These are phyloP conservation scores for Volvariella surrecta DNA, from an alignment of 1,284 basidiomycete genomes.

Conservation along the genomic window DNA sequence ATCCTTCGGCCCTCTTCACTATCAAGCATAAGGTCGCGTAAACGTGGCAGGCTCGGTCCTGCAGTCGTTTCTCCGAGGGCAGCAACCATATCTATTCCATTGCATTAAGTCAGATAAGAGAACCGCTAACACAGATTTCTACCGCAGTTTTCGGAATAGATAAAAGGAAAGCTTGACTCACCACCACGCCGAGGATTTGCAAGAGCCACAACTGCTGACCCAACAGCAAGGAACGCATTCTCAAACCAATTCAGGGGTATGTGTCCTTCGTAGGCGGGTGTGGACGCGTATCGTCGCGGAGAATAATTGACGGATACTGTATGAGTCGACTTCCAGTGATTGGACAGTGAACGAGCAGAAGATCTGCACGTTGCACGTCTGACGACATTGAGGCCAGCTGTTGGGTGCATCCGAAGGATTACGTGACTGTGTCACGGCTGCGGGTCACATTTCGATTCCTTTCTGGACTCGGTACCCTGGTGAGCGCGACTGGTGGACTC, in stretches of 20 bases:
- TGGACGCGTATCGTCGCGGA: slow-evolving; percentile 17
- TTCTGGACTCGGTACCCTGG: too few species aligned
- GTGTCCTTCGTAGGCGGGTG: slow-evolving; percentile 65
- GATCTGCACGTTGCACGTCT: background rate
- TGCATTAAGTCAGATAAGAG: slow-evolving; percentile 1
- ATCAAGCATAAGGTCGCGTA: slow-evolving; percentile 76
- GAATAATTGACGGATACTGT: too few species aligned
- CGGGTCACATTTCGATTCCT: too few species aligned
- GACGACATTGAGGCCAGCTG: background rate
- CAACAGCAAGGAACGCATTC: slow-evolving; percentile 79
- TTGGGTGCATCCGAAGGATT: too few species aligned
- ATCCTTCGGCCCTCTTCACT: slow-evolving; percentile 78
- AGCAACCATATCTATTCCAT: slow-evolving; percentile 78
- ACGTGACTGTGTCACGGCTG: too few species aligned
- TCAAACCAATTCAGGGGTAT: slow-evolving; percentile 78
- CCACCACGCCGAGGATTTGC: slow-evolving; percentile 81
- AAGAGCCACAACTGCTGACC: slow-evolving; percentile 81
- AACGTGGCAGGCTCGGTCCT: slow-evolving; percentile 68
- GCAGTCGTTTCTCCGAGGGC: slow-evolving; percentile 88
- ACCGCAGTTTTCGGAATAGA: too few species aligned
- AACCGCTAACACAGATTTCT: too few species aligned
- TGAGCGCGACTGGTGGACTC: too few species aligned
- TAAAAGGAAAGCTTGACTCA: too few species aligned
- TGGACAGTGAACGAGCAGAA: too few species aligned
- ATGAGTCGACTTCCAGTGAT: background rate